Conservation (phyloP, 2,329 filamentous ascomycete species). For the Penicillium capsulatum region DNA sequence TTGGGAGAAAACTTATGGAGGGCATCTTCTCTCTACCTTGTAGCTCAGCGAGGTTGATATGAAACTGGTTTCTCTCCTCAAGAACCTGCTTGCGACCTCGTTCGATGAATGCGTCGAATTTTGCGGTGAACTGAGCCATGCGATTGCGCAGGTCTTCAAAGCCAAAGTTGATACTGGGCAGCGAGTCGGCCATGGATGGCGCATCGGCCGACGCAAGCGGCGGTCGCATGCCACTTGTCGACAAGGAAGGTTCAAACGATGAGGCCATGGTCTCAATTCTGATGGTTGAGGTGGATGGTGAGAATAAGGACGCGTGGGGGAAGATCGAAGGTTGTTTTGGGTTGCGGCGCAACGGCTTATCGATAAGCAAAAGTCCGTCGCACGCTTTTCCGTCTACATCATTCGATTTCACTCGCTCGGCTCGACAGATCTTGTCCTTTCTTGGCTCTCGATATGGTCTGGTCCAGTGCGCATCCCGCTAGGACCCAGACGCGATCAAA, state of each 20-base stretch:
- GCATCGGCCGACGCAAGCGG: conserved; percentile 50
- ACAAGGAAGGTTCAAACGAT: conserved; percentile 57
- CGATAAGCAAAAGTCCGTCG: conserved; percentile 22
- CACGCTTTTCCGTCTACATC: too few species aligned
- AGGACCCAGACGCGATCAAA: conserved; percentile 45
- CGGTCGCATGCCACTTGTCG: conserved; percentile 51
- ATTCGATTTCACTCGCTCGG: too few species aligned
- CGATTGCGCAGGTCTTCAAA: conserved; percentile 93
- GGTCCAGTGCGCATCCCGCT: conserved; percentile 21
- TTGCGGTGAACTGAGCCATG: conserved; percentile 86
- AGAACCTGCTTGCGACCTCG: conserved; percentile 82
- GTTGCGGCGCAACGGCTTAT: conserved; percentile 34
- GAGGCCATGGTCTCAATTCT: conserved; percentile 28
- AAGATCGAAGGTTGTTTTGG: conserved; percentile 10
- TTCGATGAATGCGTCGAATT: conserved; percentile 92
- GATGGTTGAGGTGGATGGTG: not conserved
- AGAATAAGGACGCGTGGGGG: conserved; percentile 2
- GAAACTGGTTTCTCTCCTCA: conserved; percentile 91
- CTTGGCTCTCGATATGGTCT: conserved; percentile 29
- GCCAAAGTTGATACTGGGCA: conserved; percentile 89
- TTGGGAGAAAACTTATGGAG: not conserved
- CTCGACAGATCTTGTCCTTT: conserved; percentile 3
- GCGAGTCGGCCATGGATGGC: conserved; percentile 60
- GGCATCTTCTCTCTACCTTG: conserved; percentile 60
- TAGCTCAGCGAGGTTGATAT: conserved; percentile 81